Evolutionary conservation across 2,329 filamentous ascomycete species (phyloP), one percentile per base, ranked within the genome.

Genomic region (Exophiala aquamarina): DNA sequence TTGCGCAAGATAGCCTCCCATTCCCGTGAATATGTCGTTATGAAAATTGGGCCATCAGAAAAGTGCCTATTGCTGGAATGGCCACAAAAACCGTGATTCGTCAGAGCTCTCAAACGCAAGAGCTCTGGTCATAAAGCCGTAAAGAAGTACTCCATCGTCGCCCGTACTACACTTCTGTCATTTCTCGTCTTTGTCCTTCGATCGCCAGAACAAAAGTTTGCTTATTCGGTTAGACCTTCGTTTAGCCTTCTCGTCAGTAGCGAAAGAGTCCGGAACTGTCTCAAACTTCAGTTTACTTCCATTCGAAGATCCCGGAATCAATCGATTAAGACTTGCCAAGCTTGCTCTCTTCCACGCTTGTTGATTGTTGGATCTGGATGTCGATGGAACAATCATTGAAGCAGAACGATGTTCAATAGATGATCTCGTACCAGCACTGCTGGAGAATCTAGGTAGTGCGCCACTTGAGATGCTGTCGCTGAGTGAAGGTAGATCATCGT

Each of bases 381-480:
- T 68, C 23, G 65, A 64, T 29, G 67, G 62, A 14, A 66, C 67
- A 17, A 71, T 71, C 46, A 73, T 68, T 0, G 73, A 75, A 5
- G 65, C 63, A 5, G 71, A 66, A 20, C 72, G 67, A 47, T 75
- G 72, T 1, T 67, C 67, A 17, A 55, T 42, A 4, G 69, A 70
- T 18, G 63, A 65, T 35, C 67, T 66, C 29, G 63, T 61, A 47
- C 70, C 66, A 47, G 72, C 69, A 15, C 64, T 69, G 19, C 66
- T 66, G 6, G 72, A 75, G 21, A 74, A 64, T 19, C 71, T 68
- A 26, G 68, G 63, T 15, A 70, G 44, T 18, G 66, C 67, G 40
- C 69, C 71, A 19, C 70, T 75, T 1, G 73, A 76, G 32, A 71
- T 66, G 55, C 71, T 74, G 57, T 73, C 74, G 19, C 70, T 75